These are phyloP conservation scores for Cucurbita pepo DNA, from an alignment of 306 rosid species.

Conservation along the genomic window DNA sequence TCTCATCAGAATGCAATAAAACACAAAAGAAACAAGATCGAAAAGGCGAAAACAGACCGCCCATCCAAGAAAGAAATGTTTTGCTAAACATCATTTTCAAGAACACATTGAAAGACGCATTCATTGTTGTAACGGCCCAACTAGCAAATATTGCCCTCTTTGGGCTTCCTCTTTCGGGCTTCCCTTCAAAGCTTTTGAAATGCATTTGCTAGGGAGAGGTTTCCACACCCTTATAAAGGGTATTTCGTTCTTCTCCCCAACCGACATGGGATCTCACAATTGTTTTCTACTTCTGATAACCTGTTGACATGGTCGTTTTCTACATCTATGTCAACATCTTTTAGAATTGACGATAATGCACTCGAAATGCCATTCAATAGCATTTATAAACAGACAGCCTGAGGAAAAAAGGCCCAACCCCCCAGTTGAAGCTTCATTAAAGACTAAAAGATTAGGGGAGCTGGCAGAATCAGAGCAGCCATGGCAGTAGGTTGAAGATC, in stretches of 20 bases:
- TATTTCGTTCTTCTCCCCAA: no score
- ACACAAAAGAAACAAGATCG: neutral
- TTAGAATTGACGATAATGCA: neutral
- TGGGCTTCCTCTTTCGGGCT: no score
- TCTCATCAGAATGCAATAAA: neutral
- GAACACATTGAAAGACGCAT: neutral
- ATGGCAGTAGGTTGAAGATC: neutral
- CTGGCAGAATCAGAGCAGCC: neutral
- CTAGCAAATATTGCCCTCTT: no score
- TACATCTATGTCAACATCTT: neutral
- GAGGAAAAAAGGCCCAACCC: neutral
- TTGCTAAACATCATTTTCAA: neutral
- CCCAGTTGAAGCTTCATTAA: neutral
- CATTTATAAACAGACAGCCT: neutral
- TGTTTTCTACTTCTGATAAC: neutral
- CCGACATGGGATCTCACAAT: no score
- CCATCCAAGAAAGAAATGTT: neutral
- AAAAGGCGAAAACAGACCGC: neutral
- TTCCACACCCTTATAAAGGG: no score
- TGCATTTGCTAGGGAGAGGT: no score
- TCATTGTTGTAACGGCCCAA: no score
- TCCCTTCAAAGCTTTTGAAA: no score
- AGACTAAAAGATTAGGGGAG: neutral
- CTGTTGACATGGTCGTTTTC: neutral
- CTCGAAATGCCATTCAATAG: neutral